Evolutionary conservation across 1,284 basidiomycete genomes (phyloP), one percentile per base, ranked within the genome.

Genomic region (Cystobasidium sp.): DNA sequence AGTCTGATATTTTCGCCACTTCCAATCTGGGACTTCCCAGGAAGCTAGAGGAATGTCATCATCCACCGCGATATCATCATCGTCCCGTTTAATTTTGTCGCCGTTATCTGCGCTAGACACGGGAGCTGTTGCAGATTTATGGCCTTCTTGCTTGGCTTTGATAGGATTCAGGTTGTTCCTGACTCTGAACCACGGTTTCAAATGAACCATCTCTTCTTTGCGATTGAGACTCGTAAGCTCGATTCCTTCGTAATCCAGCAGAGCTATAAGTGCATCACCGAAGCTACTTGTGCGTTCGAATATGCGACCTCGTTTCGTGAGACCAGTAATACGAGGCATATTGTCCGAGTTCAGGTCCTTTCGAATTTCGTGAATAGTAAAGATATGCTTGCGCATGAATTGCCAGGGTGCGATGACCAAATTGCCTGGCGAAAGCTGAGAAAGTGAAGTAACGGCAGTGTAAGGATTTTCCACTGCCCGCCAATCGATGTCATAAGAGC

Each of bases 401-500:
- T 70, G 75, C 68, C 63, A 69, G 4, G 75, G 75, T 1, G 70
- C 70, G 4, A 76, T 44, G 12, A 76, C 49, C 43, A 76, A 49
- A 39, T 73, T 63, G n/a, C 71, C 70, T 6, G 41, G 53, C 37
- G 72, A 55, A 22, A 68, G 53, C 49, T 68, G 53, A 16, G 9
- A 3, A 1, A 74, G 46, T 2, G n/a, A 1, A 7, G 68, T 49
- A 24, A 76, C 9, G 6, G 67, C 39, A 4, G 1, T 39, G 52
- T 76, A 77, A 0, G 76, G 74, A 20, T 44, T 8, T 0, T 75
- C 63, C 20, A 79, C 53, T 0, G 47, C 3, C 3, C 7, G 10
- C 75, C 76, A 77, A 43, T 80, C 79, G 58, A 80, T 52, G 0
- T 72, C 47, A n/a, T 52, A 70, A 7, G 18, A n/a, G 9, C 22